These are phyloP conservation scores for Dovyalis caffra DNA, from an alignment of 345 rosid genomes.

Conservation along the genomic window DNA sequence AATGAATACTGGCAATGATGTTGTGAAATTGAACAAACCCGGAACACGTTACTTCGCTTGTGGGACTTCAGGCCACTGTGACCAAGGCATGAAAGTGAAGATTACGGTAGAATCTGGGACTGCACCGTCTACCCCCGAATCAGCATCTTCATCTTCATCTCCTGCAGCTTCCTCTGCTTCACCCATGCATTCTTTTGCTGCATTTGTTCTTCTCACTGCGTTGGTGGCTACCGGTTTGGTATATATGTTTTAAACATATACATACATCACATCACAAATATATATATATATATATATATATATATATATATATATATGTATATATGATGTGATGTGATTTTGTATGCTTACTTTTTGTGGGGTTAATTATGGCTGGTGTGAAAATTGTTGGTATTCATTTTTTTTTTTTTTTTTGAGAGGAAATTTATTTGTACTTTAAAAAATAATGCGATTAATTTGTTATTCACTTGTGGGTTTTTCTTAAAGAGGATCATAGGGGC, in stretches of 20 bases:
- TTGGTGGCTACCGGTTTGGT: constrained; percentile 8
- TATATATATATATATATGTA: too few relatives aligned
- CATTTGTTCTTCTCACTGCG: constrained; percentile 9
- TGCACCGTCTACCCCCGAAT: constrained; percentile 47
- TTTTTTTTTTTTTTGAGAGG: too few relatives aligned
- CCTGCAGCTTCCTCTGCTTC: constrained; percentile 26
- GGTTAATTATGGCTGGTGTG: not conserved
- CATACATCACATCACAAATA: too few relatives aligned
- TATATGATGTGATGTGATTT: not conserved
- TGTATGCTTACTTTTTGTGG: constrained; percentile 2
- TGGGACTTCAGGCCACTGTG: constrained; percentile 84
- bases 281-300: too few relatives aligned
- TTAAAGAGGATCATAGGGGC: too few relatives aligned
- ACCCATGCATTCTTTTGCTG: constrained; percentile 8
- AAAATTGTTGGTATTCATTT: too few relatives aligned
- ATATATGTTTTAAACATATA: constrained; percentile 9
- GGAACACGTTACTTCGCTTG: constrained; percentile 83
- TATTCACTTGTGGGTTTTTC: too few relatives aligned
- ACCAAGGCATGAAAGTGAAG: constrained; percentile 84
- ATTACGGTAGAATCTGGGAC: constrained; percentile 53
- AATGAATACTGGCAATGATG: constrained; percentile 67
- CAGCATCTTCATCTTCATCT: constrained; percentile 27
- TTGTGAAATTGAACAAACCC: constrained; percentile 58
- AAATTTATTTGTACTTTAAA: too few relatives aligned
- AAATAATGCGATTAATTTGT: too few relatives aligned